Percentiles rank a stretch among this genome's conserved stretches.
Evolutionary conservation across 495 filamentous ascomycete genomes (phyloP).

Genomic region (Pyrenula massariospora): DNA sequence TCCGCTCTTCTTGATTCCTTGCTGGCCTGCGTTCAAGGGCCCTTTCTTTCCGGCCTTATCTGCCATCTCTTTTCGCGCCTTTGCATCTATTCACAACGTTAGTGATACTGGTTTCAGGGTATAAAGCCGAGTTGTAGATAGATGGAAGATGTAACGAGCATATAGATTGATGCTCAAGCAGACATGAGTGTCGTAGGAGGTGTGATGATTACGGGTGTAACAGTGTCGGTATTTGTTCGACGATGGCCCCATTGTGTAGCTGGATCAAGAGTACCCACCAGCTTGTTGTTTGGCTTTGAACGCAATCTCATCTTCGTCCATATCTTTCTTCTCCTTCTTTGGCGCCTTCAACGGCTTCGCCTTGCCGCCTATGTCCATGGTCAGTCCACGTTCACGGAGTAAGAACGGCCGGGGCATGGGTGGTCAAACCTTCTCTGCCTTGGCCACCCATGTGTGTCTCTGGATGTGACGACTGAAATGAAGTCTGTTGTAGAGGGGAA

Average conservation of each 20-base stretch:
- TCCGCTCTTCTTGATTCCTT: constrained; percentile 85
- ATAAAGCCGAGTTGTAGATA: constrained; percentile 2
- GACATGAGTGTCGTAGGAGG: neutral
- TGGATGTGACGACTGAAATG: too few relatives aligned
- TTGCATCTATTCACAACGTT: constrained; percentile 46
- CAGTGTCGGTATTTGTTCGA: neutral
- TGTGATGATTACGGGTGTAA: too few relatives aligned
- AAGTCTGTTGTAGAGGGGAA: too few relatives aligned
- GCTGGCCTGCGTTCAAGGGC: constrained; percentile 59
- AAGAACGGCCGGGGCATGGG: constrained; percentile 1
- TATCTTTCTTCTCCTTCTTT: constrained; percentile 64
- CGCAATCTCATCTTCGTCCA: constrained; percentile 68
- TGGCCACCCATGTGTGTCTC: constrained; percentile 66
- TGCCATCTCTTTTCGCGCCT: constrained; percentile 63
- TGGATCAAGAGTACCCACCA: constrained; percentile 33
- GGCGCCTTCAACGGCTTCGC: constrained; percentile 71
- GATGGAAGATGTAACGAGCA: neutral
- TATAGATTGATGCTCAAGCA: constrained; percentile 5
- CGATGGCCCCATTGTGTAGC: neutral
- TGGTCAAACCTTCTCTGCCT: constrained; percentile 49
- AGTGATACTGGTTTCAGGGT: neutral
- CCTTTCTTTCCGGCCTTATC: constrained; percentile 47
- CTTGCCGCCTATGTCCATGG: constrained; percentile 72
- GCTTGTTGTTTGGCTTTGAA: constrained; percentile 63
- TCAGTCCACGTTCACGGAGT: too few relatives aligned